These are phyloP conservation scores for Biscogniauxia mediterranea DNA, from an alignment of 2,329 filamentous ascomycete genomes.

Conservation along the genomic window DNA sequence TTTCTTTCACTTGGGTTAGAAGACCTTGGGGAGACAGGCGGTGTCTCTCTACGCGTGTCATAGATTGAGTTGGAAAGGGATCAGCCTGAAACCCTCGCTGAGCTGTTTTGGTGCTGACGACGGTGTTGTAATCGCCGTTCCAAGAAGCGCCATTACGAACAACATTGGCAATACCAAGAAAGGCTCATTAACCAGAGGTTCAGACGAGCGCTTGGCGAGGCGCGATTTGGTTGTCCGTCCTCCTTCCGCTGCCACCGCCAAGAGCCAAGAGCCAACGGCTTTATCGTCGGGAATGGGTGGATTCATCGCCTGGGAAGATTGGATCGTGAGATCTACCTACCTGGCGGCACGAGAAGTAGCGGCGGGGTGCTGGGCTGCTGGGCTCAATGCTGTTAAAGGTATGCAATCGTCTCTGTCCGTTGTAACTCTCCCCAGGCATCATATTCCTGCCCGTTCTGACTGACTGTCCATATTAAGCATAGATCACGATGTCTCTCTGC, in stretches of 20 bases:
- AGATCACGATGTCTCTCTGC: conserved; percentile 1
- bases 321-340: neutral
- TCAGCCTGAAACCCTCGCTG: neutral
- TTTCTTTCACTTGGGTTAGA: neutral
- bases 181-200: conserved; percentile 19
- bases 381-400: too few species aligned
- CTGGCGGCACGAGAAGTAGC: neutral
- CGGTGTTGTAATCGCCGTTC: neutral
- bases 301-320: neutral
- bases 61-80: neutral
- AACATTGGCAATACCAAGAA: conserved; percentile 27
- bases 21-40: neutral
- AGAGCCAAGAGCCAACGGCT: conserved; percentile 17
- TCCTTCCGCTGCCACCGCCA: conserved; percentile 8
- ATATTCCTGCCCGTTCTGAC: neutral
- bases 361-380: neutral
- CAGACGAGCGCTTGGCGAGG: conserved; percentile 22
- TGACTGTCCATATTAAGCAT: conserved; percentile 15
- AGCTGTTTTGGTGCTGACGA: conserved; percentile 10
- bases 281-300: conserved; percentile 10
- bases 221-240: conserved; percentile 5
- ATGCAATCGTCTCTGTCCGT: conserved; percentile 8
- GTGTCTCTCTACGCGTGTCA: neutral
- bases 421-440: neutral
- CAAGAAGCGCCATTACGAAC: conserved; percentile 4